Evolutionary conservation across 441 rosid genomes (phyloP).

Genomic region (Eruca vesicaria): DNA sequence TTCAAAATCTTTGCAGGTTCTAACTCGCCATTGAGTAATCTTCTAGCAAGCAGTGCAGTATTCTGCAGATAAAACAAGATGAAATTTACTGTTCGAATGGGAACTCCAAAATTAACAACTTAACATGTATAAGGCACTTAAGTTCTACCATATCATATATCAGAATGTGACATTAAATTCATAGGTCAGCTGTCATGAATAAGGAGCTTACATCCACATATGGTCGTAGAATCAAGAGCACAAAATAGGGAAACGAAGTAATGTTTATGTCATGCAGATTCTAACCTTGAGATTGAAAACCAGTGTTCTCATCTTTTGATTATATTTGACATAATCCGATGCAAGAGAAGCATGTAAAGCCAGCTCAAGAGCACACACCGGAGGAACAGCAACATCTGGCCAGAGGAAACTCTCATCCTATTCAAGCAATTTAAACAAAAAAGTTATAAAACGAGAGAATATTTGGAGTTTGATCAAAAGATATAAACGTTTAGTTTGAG

Average conservation of each 20-base stretch:
- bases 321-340: slow-evolving; percentile 82
- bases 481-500: slow-evolving; percentile 5
- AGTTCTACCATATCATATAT: no score
- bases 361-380: slow-evolving; percentile 80
- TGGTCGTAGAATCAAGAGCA: no score
- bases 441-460: slow-evolving; percentile 14
- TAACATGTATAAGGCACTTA: no score
- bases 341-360: slow-evolving; percentile 73
- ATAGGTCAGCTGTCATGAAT: no score
- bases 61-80: slow-evolving; percentile 44
- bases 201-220: no score
- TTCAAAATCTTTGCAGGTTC: slow-evolving; percentile 74
- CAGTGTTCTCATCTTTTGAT: slow-evolving; percentile 82
- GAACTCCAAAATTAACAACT: no score
- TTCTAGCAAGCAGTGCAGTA: slow-evolving; percentile 58
- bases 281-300: slow-evolving; percentile 85
- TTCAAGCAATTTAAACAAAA: slow-evolving; percentile 18
- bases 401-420: slow-evolving; percentile 66
- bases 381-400: slow-evolving; percentile 90
- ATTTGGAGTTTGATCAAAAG: neutral
- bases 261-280: slow-evolving; percentile 10
- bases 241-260: no score
- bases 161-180: no score
- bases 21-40: slow-evolving; percentile 80
- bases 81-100: no score